Percentiles rank a stretch among this genome's conserved stretches.
Conservation (phyloP, 257 asterid species). For the Solanum lignicaule region DNA sequence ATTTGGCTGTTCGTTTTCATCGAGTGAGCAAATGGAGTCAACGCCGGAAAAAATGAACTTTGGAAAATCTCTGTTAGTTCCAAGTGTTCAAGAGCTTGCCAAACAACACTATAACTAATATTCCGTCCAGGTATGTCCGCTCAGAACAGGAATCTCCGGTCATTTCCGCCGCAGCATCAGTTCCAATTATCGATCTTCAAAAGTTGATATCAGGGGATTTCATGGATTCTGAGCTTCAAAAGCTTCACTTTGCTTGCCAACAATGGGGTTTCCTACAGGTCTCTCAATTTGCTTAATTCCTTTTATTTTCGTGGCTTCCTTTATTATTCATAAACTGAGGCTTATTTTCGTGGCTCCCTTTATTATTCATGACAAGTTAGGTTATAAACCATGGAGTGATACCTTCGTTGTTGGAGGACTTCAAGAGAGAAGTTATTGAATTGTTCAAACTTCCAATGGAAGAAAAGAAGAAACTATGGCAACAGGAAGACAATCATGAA, state of each 20-base stretch:
- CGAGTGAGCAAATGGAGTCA: neutral
- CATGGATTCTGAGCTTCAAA: conserved; percentile 17
- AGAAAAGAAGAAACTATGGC: conserved; percentile 38
- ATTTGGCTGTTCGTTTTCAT: neutral
- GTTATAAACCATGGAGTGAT: conserved; percentile 37
- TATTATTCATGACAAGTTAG: neutral
- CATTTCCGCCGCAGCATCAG: neutral
- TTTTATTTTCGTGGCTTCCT: no score
- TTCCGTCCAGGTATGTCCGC: conserved; percentile 33
- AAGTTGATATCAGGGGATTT: conserved; percentile 12
- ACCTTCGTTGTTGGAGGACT: conserved; percentile 19
- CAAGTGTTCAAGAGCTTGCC: conserved; percentile 47
- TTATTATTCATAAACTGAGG: no score
- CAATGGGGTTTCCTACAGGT: conserved; percentile 69
- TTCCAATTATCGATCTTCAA: conserved; percentile 29
- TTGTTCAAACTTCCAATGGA: conserved; percentile 29
- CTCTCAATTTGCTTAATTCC: neutral
- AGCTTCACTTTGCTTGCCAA: conserved; percentile 45
- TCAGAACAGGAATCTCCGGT: conserved; percentile 9
- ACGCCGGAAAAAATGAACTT: conserved; percentile 9
- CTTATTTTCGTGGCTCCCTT: no score
- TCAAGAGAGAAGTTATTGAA: conserved; percentile 18
- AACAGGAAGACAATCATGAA: conserved; percentile 30
- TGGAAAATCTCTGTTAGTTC: conserved; percentile 38
- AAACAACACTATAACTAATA: conserved; percentile 3